These are phyloP conservation scores for Eucalyptus pauciflora DNA, from an alignment of 345 rosid species.

Conservation along the genomic window DNA sequence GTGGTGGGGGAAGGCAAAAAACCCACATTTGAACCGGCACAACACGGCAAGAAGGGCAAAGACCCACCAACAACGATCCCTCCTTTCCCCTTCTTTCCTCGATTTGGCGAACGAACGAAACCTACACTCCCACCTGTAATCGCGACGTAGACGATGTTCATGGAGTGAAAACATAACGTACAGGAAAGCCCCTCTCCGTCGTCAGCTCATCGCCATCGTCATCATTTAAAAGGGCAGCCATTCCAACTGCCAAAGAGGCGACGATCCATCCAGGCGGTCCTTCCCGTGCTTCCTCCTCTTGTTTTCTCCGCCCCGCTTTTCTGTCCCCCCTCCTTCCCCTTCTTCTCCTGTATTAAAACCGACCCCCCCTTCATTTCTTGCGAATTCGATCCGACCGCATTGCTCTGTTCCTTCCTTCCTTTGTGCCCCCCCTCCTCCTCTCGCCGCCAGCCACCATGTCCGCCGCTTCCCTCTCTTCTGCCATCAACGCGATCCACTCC, in stretches of 20 bases:
- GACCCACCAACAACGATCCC: background rate
- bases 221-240: background rate
- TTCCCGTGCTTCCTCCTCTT: background rate
- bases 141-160: background rate
- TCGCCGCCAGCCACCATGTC: background rate
- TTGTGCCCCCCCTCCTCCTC: background rate
- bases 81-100: background rate
- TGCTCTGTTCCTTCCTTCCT: background rate
- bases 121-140: background rate
- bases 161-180: no score
- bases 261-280: background rate
- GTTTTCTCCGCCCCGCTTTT: background rate
- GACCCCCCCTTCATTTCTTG: background rate
- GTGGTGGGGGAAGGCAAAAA: background rate
- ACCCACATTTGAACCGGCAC: background rate
- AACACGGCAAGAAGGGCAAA: background rate
- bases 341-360: background rate
- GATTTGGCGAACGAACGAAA: background rate
- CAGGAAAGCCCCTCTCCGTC: background rate
- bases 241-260: background rate
- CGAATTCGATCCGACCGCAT: background rate
- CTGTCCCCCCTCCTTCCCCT: background rate
- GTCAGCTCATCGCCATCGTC: background rate
- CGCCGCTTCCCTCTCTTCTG: background rate
- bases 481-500: background rate